Base-by-base conservation (phyloP, 2,329 filamentous ascomycete genomes). In the Sporothrix pallida region DNA sequence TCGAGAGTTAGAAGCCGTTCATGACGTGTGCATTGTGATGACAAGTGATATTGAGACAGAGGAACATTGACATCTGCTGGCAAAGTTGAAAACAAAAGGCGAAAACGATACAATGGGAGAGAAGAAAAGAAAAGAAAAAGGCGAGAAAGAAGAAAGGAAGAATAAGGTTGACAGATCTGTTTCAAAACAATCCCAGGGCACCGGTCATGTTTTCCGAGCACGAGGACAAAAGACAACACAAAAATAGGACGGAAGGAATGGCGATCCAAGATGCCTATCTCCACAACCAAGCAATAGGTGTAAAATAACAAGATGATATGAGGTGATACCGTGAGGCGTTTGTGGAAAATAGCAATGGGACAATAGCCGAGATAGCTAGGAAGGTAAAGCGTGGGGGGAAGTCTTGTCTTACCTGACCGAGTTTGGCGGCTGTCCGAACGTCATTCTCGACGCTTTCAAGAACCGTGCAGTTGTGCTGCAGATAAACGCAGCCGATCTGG, bases 391-490 rank as follows among this genome's bases (percentile, higher is more conserved):
- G 31, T 5, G 31, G 31, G 31, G 31, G 31, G 7, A 37, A 7
- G 31, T 37, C 31, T 37, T 37, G 31, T 52, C 93, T 81, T 91
- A 98, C 95, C 92, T 98, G 93, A 77, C 96, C 96, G 78, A 98
- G 88, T 80, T 92, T 88, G 68, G 94, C 96, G 56, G 96, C 96
- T 71, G 90, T 93, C 78, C 91, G 90, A 72, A 98, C 92, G 83
- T 98, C 93, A 78, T 91, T 92, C 83, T 98, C 95, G 76, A 98
- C 87, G 75, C 89, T 91, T 78, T 93, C 91, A 65, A 98, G 86
- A 76, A 94, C 87, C 63, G 88, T 87, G 81, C 90, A 91, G 83
- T 95, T 98, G 83, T 95, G 91, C 81, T 89, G 90, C 75, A 98
- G 87, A 80, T 92, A 93, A 77, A 90, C 88, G 82, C 95, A 98